A percentile compares a stretch with the other conserved stretches of the same genome.
These are phyloP conservation scores for Carex myosuroides DNA, from an alignment of 176 grass and related monocot genomes.

Conservation along the genomic window DNA sequence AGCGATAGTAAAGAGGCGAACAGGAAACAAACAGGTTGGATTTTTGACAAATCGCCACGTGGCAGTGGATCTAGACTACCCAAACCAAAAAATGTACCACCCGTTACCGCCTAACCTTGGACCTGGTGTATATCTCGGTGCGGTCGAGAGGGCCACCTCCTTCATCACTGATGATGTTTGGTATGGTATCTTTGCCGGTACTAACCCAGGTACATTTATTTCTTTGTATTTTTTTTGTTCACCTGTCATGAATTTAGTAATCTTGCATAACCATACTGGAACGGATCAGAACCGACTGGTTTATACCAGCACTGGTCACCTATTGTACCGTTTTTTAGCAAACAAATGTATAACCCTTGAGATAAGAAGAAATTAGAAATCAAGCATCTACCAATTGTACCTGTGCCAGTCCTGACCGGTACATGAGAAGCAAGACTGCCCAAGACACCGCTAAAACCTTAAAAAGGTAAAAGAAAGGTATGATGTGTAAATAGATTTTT, in stretches of 20 bases:
- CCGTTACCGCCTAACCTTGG: slow-evolving; percentile 93
- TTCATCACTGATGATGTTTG: slow-evolving; percentile 99
- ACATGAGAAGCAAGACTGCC: neutral
- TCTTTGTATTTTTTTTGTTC: neutral
- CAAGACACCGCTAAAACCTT: neutral
- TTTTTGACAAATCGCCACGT: slow-evolving; percentile 95
- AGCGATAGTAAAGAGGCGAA: slow-evolving; percentile 80
- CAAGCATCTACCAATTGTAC: neutral
- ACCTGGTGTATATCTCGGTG: slow-evolving; percentile 97
- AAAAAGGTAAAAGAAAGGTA: neutral
- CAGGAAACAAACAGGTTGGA: slow-evolving; percentile 90
- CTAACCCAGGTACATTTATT: slow-evolving; percentile 74
- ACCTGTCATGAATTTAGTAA: neutral
- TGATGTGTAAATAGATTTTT: neutral
- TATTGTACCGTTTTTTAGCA: neutral
- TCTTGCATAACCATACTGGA: neutral
- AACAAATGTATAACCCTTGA: neutral
- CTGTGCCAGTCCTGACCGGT: neutral
- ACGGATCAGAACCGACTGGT: neutral
- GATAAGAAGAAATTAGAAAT: neutral
- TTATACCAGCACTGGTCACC: neutral
- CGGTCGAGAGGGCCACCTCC: slow-evolving; percentile 93
- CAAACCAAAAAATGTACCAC: slow-evolving; percentile 99
- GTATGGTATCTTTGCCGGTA: slow-evolving; percentile 97
- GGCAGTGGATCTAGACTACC: slow-evolving; percentile 93